These are phyloP conservation scores for Microcos paniculata DNA, from an alignment of 345 rosid genomes.

Conservation along the genomic window DNA sequence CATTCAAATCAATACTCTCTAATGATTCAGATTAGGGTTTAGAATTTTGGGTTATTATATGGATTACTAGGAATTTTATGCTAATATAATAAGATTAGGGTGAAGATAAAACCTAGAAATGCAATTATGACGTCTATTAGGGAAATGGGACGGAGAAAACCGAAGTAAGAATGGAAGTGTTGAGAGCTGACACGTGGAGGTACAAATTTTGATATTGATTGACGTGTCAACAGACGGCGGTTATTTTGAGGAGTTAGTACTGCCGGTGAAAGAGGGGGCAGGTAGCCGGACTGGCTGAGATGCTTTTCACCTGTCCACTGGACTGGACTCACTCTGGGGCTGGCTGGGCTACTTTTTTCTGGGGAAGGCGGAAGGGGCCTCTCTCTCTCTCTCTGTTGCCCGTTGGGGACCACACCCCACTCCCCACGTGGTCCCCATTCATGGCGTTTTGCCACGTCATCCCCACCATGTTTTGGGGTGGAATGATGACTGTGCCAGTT, in stretches of 20 bases:
- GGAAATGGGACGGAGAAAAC: background rate
- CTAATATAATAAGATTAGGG: no score
- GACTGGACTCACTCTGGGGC: background rate
- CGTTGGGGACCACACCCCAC: constrained; percentile 8
- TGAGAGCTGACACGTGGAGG: constrained; percentile 23
- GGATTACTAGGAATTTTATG: no score
- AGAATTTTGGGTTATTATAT: background rate
- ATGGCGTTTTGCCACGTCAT: constrained; percentile 32
- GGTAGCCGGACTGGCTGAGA: constrained; percentile 36
- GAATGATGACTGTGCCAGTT: constrained; percentile 25
- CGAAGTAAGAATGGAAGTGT: background rate
- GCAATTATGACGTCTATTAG: background rate
- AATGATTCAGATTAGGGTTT: background rate
- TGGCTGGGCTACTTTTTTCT: background rate
- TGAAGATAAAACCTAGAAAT: background rate
- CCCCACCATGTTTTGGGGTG: constrained; percentile 7
- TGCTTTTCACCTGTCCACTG: constrained; percentile 18
- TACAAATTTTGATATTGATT: constrained; percentile 12
- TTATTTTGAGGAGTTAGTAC: constrained; percentile 18
- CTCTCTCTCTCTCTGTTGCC: background rate
- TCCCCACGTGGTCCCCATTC: constrained; percentile 10
- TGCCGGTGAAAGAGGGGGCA: constrained; percentile 46
- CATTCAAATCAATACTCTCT: no score
- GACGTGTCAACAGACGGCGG: constrained; percentile 31
- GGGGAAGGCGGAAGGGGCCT: background rate